Conservation (phyloP, 306 rosid species). For the Biancaea sappan region DNA sequence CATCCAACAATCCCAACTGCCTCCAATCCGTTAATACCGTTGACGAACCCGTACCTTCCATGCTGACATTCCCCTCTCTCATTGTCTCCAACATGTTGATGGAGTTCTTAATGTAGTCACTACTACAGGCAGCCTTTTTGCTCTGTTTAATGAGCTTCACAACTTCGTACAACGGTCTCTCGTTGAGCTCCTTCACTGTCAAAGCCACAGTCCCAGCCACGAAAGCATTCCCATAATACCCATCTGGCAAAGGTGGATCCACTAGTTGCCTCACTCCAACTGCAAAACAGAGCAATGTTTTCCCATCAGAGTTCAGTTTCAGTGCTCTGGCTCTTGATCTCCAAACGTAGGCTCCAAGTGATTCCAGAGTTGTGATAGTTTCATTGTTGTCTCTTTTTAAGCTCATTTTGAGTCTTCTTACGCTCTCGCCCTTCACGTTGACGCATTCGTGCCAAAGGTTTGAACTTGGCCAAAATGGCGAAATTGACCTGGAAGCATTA, state of each 20-base stretch:
- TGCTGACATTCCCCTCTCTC: constrained; percentile 12
- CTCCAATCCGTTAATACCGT: constrained; percentile 61
- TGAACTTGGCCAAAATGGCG: constrained; percentile 51
- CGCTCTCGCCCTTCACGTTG: constrained; percentile 33
- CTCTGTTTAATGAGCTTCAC: constrained; percentile 54
- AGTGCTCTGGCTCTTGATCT: constrained; percentile 54
- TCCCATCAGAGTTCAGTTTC: constrained; percentile 42
- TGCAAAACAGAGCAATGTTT: constrained; percentile 42
- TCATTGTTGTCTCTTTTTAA: constrained; percentile 28
- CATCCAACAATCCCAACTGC: constrained; percentile 51
- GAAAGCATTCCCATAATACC: constrained; percentile 69
- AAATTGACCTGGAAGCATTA: constrained; percentile 32
- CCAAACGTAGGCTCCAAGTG: constrained; percentile 61
- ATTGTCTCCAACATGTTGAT: constrained; percentile 39
- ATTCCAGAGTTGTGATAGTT: constrained; percentile 53
- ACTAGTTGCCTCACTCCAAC: constrained; percentile 48
- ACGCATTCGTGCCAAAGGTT: constrained; percentile 44
- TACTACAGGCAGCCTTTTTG: constrained; percentile 32
- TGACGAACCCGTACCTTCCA: constrained; percentile 44
- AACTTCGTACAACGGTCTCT: constrained; percentile 42
- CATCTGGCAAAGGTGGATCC: constrained; percentile 55
- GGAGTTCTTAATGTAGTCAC: constrained; percentile 36
- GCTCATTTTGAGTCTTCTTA: constrained; percentile 46
- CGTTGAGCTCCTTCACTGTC: constrained; percentile 49
- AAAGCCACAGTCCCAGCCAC: constrained; percentile 34